Evolutionary conservation across 1,284 basidiomycete species (phyloP), one percentile per base, ranked within the genome.

Genomic region (Melampsora americana): DNA sequence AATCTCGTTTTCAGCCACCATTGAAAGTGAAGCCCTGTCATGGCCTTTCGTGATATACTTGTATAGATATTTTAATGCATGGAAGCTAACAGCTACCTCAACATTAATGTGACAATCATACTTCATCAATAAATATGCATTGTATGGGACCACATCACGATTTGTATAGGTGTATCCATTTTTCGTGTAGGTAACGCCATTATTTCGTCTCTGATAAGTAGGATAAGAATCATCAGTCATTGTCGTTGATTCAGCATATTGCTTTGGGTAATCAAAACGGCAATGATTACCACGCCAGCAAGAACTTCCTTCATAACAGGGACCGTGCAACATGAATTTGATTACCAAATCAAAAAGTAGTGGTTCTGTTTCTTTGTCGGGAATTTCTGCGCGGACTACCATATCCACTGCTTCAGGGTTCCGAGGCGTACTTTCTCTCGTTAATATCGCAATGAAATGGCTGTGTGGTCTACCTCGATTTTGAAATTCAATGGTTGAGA

Each of bases 101-200:
- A 86, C 79, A 78, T 88, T 87, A 77, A 87, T 85, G 77, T 88
- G 86, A 74, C 86, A 86, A 26, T 84, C 56, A 61, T 82, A 85
- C 18, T 80, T 77, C 2, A 79, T 76, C 2, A 77, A 78, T 0
- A 85, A 79, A 61, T 79, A 83, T 1, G 83, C 83, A 67, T 75
- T 80, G 75, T 85, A 84, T 0, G 85, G 84, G 5, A 86, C 84
- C 50, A 86, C 82, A 80, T 80, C 0, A 80, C 62, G 69, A 85
- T 86, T 60, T 83, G 80, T 48, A 82, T 66, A 18, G 14, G 68
- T 56, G 35, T 35, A 35, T 3, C 35, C 35, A 3, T 9, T 9
- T 9, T 35, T 35, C 16, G 23, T 2, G 18, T 7, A 53, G n/a
- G 28, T 14, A 5, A 1, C 0, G n/a, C 77, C 60, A 66, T 44